Percentiles rank a stretch among this genome's conserved stretches.
Conservation (phyloP, 164 flowering plant species). For the Buxus sempervirens region DNA sequence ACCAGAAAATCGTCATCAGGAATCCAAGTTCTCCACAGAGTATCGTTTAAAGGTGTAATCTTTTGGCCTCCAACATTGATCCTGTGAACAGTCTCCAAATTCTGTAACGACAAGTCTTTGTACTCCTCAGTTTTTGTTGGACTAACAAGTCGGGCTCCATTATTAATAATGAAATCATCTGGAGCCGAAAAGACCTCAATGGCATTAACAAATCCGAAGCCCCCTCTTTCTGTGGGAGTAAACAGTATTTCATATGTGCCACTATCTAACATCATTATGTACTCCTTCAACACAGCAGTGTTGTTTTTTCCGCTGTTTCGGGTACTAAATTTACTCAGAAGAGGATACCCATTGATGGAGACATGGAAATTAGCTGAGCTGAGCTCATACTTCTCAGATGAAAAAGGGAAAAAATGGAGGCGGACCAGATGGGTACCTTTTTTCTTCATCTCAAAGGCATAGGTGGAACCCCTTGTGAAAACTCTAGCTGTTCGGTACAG, state of each 20-base stretch:
- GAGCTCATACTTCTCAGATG: constrained; percentile 29
- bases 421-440: constrained; percentile 58
- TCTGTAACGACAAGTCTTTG: constrained; percentile 30
- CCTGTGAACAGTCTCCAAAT: constrained; percentile 57
- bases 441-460: constrained; percentile 33
- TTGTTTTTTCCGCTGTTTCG: too few species aligned
- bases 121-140: constrained; percentile 24
- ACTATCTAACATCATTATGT: constrained; percentile 30
- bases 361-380: constrained; percentile 41
- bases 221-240: constrained; percentile 26
- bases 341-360: constrained; percentile 33
- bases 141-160: constrained; percentile 29
- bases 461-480: constrained; percentile 40
- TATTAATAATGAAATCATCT: constrained; percentile 39
- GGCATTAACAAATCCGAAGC: constrained; percentile 61
- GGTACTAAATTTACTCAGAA: constrained; percentile 29
- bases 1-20: constrained; percentile 63
- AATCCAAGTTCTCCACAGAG: constrained; percentile 78
- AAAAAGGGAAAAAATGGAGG: constrained; percentile 59
- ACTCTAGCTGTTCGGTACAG: constrained; percentile 55
- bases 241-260: constrained; percentile 38
- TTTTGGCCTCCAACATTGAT: constrained; percentile 73
- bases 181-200: constrained; percentile 85
- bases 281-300: constrained; percentile 47
- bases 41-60: constrained; percentile 68